Evolutionary conservation across 2,329 filamentous ascomycete genomes (phyloP).

Genomic region (Penicillium thymicola): DNA sequence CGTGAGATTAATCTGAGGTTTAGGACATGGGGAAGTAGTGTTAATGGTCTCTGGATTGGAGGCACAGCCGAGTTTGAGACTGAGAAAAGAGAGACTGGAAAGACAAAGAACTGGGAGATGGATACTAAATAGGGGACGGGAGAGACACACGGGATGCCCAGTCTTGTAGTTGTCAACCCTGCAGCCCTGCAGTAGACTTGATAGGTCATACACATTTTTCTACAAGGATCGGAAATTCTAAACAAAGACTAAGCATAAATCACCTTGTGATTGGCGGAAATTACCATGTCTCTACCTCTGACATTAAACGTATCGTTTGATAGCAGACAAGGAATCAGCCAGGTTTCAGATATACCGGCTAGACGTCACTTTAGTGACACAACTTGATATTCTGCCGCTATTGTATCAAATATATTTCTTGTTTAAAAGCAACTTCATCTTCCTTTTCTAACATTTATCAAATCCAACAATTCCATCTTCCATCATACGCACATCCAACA

Average conservation of each 20-base stretch:
- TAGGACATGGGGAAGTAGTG: background rate
- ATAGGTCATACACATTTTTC: background rate
- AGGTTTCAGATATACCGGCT: background rate
- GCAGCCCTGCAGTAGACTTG: no score
- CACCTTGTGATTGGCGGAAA: background rate
- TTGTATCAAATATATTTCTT: background rate
- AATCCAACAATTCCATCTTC: background rate
- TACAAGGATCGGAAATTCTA: background rate
- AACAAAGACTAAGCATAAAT: background rate
- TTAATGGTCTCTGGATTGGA: constrained; percentile 13
- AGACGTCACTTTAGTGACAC: constrained; percentile 1
- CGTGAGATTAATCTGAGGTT: constrained; percentile 7
- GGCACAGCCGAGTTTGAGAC: background rate
- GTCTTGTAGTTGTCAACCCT: no score
- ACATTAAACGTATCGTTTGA: background rate
- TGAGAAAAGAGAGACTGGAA: background rate
- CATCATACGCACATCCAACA: background rate
- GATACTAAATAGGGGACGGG: background rate
- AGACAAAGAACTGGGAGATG: background rate
- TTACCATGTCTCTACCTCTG: background rate
- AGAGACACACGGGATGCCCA: background rate
- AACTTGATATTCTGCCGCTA: background rate
- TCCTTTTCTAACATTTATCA: background rate
- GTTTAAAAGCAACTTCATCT: background rate
- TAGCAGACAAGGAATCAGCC: constrained; percentile 1